A percentile compares a stretch with the other conserved stretches of the same genome.
These are phyloP conservation scores for Malassezia psittaci DNA, from an alignment of 1,284 basidiomycete genomes.

Conservation along the genomic window DNA sequence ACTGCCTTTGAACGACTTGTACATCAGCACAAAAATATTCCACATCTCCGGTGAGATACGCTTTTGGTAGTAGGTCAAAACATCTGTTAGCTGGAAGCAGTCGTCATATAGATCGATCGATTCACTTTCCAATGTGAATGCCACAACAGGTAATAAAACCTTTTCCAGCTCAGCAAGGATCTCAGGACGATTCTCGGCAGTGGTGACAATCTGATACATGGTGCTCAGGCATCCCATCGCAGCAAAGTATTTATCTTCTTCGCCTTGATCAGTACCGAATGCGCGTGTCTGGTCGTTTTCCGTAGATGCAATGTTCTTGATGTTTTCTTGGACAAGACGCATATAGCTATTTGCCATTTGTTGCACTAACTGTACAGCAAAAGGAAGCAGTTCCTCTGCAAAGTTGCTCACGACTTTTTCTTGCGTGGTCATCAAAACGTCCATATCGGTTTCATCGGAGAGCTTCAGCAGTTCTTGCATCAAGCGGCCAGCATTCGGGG, in stretches of 20 bases:
- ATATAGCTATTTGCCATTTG: conserved; percentile 56
- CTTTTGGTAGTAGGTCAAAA: conserved; percentile 69
- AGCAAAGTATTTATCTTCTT: conserved; percentile 50
- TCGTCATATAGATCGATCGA: conserved; percentile 65
- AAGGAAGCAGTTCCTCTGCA: conserved; percentile 71
- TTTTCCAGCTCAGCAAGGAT: conserved; percentile 71
- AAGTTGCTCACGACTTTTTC: conserved; percentile 76
- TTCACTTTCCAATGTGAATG: conserved; percentile 57
- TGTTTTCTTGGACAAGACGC: conserved; percentile 51
- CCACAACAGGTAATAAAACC: conserved; percentile 67
- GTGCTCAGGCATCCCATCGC: conserved; percentile 64
- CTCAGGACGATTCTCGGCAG: conserved; percentile 64
- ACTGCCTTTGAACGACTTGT: conserved; percentile 70
- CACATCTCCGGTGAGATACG: conserved; percentile 71
- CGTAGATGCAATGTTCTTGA: conserved; percentile 53
- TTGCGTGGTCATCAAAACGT: conserved; percentile 68
- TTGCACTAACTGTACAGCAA: conserved; percentile 68
- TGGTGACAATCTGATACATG: conserved; percentile 53
- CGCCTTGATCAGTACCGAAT: conserved; percentile 63
- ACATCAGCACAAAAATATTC: conserved; percentile 72
- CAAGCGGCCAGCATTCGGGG: conserved; percentile 71
- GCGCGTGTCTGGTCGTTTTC: conserved; percentile 51
- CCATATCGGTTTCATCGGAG: conserved; percentile 77
- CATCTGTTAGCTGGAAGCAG: conserved; percentile 75
- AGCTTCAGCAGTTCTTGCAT: conserved; percentile 81